These are phyloP conservation scores for Solanum virginianum DNA, from an alignment of 257 asterid species.

Conservation along the genomic window DNA sequence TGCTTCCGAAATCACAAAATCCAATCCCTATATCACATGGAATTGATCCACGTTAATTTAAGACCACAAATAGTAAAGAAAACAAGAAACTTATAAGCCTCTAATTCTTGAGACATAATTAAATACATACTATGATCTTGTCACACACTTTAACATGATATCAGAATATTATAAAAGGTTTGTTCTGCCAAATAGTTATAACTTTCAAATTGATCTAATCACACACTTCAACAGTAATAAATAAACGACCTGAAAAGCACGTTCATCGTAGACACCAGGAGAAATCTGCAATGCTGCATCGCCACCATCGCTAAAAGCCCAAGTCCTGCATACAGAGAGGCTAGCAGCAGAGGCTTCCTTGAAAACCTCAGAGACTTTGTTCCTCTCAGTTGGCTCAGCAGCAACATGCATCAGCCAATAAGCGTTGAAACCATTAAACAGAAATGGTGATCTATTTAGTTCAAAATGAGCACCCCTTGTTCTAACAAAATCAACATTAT, in stretches of 20 bases:
- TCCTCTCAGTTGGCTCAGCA: constrained; percentile 21
- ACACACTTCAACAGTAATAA: neutral
- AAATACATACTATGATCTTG: neutral
- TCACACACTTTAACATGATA: neutral
- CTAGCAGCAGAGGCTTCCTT: constrained; percentile 27
- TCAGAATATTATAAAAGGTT: neutral
- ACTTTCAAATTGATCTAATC: neutral
- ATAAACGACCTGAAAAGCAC: constrained; percentile 3
- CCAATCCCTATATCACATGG: constrained; percentile 23
- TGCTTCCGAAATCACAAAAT: constrained; percentile 46
- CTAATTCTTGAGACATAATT: neutral
- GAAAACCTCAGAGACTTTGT: constrained; percentile 29
- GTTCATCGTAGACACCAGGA: constrained; percentile 35
- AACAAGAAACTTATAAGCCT: neutral
- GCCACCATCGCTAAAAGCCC: constrained; percentile 45
- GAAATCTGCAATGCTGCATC: constrained; percentile 28
- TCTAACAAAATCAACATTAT: constrained; percentile 4
- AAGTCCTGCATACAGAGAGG: constrained; percentile 35
- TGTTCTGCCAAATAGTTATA: neutral
- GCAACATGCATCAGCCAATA: constrained; percentile 51
- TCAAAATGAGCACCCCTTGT: constrained; percentile 20
- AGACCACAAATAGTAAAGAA: neutral
- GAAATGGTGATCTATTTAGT: constrained; percentile 14
- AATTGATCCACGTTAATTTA: neutral
- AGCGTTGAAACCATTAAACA: constrained; percentile 42